Conservation (phyloP, 2,329 filamentous ascomycete species). For the Cercospora sp. region DNA sequence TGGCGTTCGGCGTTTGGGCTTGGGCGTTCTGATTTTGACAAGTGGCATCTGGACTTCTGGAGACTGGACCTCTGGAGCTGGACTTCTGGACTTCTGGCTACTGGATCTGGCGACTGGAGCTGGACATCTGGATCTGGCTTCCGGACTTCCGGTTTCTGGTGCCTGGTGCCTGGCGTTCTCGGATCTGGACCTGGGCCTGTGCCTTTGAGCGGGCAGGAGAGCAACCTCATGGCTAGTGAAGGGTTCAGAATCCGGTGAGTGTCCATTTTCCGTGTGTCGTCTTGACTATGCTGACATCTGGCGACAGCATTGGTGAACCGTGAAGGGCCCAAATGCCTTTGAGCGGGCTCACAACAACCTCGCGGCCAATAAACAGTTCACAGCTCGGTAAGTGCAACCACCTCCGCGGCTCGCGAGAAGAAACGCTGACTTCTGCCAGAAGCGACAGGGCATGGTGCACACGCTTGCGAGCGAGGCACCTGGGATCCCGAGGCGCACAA, state of each 20-base stretch:
- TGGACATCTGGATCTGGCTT: background rate
- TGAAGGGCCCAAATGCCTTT: no score
- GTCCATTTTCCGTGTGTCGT: background rate
- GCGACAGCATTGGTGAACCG: background rate
- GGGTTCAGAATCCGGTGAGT: background rate
- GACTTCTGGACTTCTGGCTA: no score
- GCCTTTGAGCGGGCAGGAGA: constrained; percentile 6
- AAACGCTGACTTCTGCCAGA: background rate
- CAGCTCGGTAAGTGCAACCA: background rate
- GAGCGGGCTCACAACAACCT: background rate
- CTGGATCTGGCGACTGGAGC: background rate
- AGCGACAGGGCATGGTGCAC: background rate
- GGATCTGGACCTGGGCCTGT: background rate
- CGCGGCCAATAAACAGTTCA: background rate
- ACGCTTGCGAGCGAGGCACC: background rate
- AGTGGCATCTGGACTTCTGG: background rate
- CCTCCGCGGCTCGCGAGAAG: background rate
- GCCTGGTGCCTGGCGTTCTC: background rate
- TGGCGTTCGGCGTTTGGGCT: background rate
- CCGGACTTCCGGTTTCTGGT: background rate
- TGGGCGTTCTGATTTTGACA: background rate
- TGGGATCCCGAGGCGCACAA: background rate
- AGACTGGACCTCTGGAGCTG: no score
- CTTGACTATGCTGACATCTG: background rate
- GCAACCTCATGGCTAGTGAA: background rate